Evolutionary conservation across 331 rosid species (phyloP), one percentile per base, ranked within the genome.

Genomic region (Erythrophleum ivorense): DNA sequence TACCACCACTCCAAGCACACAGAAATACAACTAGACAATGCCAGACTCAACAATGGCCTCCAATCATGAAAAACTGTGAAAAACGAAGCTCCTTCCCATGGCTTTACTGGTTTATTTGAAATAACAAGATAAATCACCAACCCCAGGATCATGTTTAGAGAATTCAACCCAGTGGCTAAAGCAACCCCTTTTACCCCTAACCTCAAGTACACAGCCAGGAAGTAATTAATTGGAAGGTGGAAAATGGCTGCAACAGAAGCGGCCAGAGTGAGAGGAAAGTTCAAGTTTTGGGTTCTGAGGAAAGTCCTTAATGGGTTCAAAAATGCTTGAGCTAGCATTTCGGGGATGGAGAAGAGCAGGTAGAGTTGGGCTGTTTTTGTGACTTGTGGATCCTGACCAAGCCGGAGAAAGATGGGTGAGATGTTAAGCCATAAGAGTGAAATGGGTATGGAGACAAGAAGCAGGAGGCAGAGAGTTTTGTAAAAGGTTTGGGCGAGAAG

Each of bases 1-100:
- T 97, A 95, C 99, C 99, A 95, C 98, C 98, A 93, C 75, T 95
- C 99, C 85, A 95, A 84, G 86, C 99, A 95, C 63, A 95, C 86
- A 0, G 98, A 88, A 9, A 90, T 55, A n/a, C 97, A 90, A n/a
- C 97, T 95, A 9, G 98, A 98, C 6, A 93, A 10, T 24, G 99
- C 96, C 38, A 95, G 79, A 3, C 85, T 86, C 21, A 95, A 65
- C 83, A 95, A 52, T 7, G 97, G 97, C 64, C 18, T 64, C 97
- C 98, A 95, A 0, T 93, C 96, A 31, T 81, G 88, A n/a, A 86
- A 81, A 4, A 91, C 72, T 1, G 93, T 82, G 58, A 75, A 33
- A 62, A 90, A 7, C 0, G 88, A 78, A 8, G 88, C 86, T 9
- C 92, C 96, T 66, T 86, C 72, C 99, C 99, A 95, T 6, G 99